A percentile compares a stretch with the other conserved stretches of the same genome.
Evolutionary conservation across 805 yeast species (phyloP).

Genomic region (Ogataea paraovalis): DNA sequence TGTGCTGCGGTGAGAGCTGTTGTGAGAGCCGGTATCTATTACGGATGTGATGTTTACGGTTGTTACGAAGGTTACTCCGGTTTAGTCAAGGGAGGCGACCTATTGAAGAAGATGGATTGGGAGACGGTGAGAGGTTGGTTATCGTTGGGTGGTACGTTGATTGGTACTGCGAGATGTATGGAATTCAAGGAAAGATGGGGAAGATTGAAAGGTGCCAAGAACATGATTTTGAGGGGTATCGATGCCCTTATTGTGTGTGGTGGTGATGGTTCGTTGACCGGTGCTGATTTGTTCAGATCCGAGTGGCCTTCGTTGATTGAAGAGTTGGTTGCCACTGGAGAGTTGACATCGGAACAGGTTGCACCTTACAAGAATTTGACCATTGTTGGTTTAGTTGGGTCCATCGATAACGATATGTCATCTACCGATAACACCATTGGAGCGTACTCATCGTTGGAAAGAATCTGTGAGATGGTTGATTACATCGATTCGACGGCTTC

Average conservation of each 20-base stretch:
- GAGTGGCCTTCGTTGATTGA: constrained; percentile 91
- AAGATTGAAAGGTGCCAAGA: constrained; percentile 75
- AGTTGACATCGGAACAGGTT: constrained; percentile 55
- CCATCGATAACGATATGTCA: constrained; percentile 98
- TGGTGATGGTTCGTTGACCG: constrained; percentile 98
- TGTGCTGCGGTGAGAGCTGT: constrained; percentile 94
- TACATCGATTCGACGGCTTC: constrained; percentile 97
- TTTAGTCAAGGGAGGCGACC: constrained; percentile 76
- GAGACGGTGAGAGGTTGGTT: constrained; percentile 93
- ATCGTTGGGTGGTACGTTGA: constrained; percentile 88
- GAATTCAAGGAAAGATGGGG: constrained; percentile 85
- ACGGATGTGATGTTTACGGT: constrained; percentile 87
- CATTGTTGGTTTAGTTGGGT: constrained; percentile 93
- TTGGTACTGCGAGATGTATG: constrained; percentile 93
- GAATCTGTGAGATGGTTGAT: constrained; percentile 92
- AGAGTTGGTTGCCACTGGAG: constrained; percentile 58
- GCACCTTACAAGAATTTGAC: constrained; percentile 67
- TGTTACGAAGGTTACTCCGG: constrained; percentile 96
- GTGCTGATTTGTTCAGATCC: constrained; percentile 89
- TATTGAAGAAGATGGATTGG: constrained; percentile 80
- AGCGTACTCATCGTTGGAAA: constrained; percentile 86
- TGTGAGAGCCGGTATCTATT: constrained; percentile 83
- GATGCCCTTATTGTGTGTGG: constrained; percentile 96
- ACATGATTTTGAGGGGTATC: constrained; percentile 82
- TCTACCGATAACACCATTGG: constrained; percentile 96